Evolutionary conservation across 768 basidiomycete genomes (phyloP).

Genomic region (Amanita phalloides): DNA sequence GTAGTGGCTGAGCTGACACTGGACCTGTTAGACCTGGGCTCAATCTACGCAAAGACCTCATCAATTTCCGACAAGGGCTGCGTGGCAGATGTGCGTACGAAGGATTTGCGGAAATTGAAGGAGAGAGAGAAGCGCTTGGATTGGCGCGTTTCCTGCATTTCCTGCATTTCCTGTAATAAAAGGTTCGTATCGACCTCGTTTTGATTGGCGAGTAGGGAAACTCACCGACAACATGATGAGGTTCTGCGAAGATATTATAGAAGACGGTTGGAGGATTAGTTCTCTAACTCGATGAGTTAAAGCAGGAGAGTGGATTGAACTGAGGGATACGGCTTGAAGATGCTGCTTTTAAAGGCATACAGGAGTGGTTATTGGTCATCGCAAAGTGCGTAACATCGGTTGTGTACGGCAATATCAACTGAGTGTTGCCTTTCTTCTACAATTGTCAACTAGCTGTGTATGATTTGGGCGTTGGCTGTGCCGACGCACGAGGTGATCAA

Average conservation of each 20-base stretch:
- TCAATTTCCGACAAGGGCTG: not conserved
- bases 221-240: not conserved
- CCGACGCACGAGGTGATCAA: no score
- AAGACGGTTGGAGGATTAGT: not conserved
- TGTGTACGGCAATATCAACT: no score
- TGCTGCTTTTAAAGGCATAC: not conserved
- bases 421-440: no score
- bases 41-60: not conserved
- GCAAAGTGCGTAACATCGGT: no score
- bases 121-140: not conserved
- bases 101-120: not conserved
- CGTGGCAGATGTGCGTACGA: not conserved
- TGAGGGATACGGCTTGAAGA: not conserved
- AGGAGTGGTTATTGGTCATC: not conserved
- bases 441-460: no score
- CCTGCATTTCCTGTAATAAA: no score
- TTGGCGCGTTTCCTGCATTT: no score
- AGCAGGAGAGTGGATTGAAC: not conserved
- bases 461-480: no score
- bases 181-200: no score
- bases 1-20: not conserved
- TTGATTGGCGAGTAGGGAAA: not conserved
- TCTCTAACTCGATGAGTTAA: not conserved
- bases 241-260: not conserved
- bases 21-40: not conserved